Evolutionary conservation across 441 rosid species (phyloP), one percentile per base, ranked within the genome.

Genomic region (Rhodomyrtus psidioides): DNA sequence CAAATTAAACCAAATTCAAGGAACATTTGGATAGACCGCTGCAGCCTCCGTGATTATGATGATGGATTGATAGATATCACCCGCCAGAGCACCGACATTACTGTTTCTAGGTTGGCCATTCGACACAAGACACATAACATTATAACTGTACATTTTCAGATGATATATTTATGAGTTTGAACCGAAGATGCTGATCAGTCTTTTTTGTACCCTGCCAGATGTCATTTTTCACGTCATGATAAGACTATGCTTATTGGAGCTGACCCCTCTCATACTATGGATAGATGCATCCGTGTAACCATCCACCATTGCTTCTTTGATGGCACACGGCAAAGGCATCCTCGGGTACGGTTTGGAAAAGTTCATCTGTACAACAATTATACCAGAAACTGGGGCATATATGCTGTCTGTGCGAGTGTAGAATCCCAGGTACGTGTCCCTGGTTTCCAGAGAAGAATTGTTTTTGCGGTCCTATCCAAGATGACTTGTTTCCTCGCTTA

Each of bases 331-430:
- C 99, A 96, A 87, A 90, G 96, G 54, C 99, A 97, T 56, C 99
- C 99, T 87, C 99, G 99, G 14, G 94, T 96, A 86, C 92, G 99
- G 86, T 97, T 91, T 56, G 99, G 91, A 12, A 96, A 93, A 91
- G 93, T 96, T 46, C 98, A 96, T 93, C 86, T 97, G 70, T 95
- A 90, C 86, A 96, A 97, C 89, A 97, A 95, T 90, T 96, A 96
- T 87, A 95, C 96, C 84, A 92, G 98, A 89, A 89, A 94, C 87
- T 95, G 99, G 99, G 94, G 94, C 46, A 93, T 98, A 65, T 98
- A 96, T n/a, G 99, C 99, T n/a, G 96, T 98, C 57, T 95, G 98
- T 84, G 98, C 97, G 70, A 94, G 98, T 84, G 97, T 98, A 12
- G 99, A 96, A 90, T 89, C 98, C 87, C 96, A 95, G 98, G 98